Percentiles rank a stretch among this genome's conserved stretches.
These are phyloP conservation scores for Pleodorina starrii DNA, from an alignment of 139 green algal species.

Conservation along the genomic window DNA sequence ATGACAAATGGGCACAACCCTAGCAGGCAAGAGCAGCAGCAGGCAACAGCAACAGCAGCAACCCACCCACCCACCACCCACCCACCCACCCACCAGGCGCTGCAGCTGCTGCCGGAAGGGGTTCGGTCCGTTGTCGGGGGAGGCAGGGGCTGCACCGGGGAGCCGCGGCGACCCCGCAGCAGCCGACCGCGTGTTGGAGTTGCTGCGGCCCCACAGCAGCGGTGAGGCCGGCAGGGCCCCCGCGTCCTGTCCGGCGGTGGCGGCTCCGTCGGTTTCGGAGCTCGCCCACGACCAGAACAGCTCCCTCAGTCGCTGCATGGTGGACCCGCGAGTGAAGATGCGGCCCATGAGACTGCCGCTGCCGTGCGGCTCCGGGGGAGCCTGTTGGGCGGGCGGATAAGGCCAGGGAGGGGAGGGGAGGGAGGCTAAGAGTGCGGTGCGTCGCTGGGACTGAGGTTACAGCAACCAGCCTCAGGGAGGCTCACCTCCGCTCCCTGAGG, in stretches of 20 bases:
- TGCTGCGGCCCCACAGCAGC: not conserved
- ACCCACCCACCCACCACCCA: too few relatives aligned
- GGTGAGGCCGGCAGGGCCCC: too few relatives aligned
- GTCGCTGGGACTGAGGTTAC: too few relatives aligned
- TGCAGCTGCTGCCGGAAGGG: slow-evolving; percentile 9
- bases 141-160: not conserved
- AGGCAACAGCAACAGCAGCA: too few relatives aligned
- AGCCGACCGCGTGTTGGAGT: not conserved
- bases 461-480: too few relatives aligned
- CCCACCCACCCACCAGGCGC: not conserved
- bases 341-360: not conserved
- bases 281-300: slow-evolving; percentile 19
- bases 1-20: too few relatives aligned
- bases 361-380: not conserved
- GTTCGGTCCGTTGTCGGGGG: not conserved
- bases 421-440: too few relatives aligned
- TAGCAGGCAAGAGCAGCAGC: too few relatives aligned
- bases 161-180: not conserved
- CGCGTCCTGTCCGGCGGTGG: too few relatives aligned
- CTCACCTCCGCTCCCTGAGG: too few relatives aligned
- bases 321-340: slow-evolving; percentile 6
- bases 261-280: not conserved
- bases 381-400: too few relatives aligned
- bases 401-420: too few relatives aligned
- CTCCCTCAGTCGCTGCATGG: not conserved